phyloP scores from a whole-genome alignment of 306 rosid species.

The Cotoneaster glaucophyllus region DNA sequence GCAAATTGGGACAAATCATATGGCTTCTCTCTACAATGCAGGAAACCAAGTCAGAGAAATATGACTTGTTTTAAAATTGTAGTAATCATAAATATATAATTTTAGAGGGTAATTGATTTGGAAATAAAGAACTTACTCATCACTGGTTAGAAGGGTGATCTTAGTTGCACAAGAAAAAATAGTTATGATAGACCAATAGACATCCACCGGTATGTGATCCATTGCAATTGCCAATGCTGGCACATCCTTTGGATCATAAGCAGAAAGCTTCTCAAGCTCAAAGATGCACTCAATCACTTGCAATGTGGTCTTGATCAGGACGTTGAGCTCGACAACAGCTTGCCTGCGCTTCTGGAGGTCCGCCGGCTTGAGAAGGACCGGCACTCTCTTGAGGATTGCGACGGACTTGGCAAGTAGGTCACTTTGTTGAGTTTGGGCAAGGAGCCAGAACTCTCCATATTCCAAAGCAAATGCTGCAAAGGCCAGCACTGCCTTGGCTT shows the following conservation, averaged over 20 bases:
- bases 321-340: conserved; percentile 38
- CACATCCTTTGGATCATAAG: conserved; percentile 18
- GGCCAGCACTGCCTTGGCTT: conserved; percentile 53
- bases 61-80: too few relatives aligned
- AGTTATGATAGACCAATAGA: conserved; percentile 49
- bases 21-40: conserved; percentile 24
- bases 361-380: conserved; percentile 30
- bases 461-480: conserved; percentile 64
- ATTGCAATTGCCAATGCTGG: conserved; percentile 30
- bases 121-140: conserved; percentile 24
- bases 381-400: conserved; percentile 45
- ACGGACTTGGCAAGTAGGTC: conserved; percentile 52
- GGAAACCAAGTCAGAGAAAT: too few relatives aligned
- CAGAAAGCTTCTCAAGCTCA: conserved; percentile 31
- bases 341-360: conserved; percentile 25
- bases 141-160: conserved; percentile 32
- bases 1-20: conserved; percentile 39
- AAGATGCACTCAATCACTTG: conserved; percentile 38
- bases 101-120: too few relatives aligned
- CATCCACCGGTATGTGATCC: conserved; percentile 41
- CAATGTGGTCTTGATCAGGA: conserved; percentile 33
- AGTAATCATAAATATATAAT: too few relatives aligned
- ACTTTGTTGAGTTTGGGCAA: conserved; percentile 28
- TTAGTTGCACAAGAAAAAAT: conserved; percentile 35
- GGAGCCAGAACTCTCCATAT: conserved; percentile 60